Conservation (phyloP, 176 grass and related monocot genomes). For the Ensete glaucum region DNA sequence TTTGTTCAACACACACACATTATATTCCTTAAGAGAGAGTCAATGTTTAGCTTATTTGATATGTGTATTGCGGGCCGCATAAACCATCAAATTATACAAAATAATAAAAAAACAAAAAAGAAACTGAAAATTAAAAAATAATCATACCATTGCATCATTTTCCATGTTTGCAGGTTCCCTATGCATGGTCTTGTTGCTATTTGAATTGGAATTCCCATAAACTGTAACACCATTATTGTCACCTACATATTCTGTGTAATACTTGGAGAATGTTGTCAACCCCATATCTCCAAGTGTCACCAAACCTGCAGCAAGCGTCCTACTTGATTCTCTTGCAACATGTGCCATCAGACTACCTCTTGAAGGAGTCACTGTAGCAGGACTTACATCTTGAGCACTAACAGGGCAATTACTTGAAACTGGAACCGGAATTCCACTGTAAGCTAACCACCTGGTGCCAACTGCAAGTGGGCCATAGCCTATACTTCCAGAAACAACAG, state of each 20-base stretch:
- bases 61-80: too few relatives aligned
- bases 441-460: constrained; percentile 84
- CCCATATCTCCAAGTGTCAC: constrained; percentile 83
- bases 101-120: constrained; percentile 12
- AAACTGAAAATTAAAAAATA: constrained; percentile 5
- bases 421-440: constrained; percentile 57
- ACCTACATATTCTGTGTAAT: constrained; percentile 47
- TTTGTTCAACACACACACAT: not conserved
- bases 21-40: too few relatives aligned
- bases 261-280: constrained; percentile 69
- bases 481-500: constrained; percentile 26
- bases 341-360: constrained; percentile 68
- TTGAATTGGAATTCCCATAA: constrained; percentile 39
- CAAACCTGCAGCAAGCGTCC: constrained; percentile 72
- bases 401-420: constrained; percentile 51
- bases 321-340: constrained; percentile 94
- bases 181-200: constrained; percentile 33
- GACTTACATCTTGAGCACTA: constrained; percentile 58
- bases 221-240: constrained; percentile 46
- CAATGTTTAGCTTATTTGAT: too few relatives aligned
- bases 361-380: constrained; percentile 24
- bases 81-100: not conserved
- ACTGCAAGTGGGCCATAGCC: constrained; percentile 81
- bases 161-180: constrained; percentile 39
- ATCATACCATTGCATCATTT: constrained; percentile 63